Evolutionary conservation across 208 protist species (phyloP).

Genomic region (Plasmodiophora brassicae): DNA sequence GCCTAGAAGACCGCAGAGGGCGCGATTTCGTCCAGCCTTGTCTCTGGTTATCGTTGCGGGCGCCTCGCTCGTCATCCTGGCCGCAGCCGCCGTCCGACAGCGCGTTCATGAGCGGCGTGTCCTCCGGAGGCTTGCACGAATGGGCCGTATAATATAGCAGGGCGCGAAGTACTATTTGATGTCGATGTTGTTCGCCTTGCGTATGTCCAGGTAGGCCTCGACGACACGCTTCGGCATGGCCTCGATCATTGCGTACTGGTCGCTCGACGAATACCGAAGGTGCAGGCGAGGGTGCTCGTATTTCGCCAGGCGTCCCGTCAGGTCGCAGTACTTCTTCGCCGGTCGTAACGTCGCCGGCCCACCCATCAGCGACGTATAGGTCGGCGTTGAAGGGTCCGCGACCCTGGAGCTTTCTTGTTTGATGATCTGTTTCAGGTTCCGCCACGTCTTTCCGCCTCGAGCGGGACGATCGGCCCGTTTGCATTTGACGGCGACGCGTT

Average conservation of each 20-base stretch:
- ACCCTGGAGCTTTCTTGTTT: background rate
- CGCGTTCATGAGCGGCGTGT: too few relatives aligned
- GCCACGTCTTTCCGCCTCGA: background rate
- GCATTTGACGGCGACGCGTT: background rate
- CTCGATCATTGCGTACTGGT: background rate
- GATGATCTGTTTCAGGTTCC: constrained; percentile 22
- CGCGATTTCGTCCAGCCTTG: too few relatives aligned
- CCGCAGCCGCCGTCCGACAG: too few relatives aligned
- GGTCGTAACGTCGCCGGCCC: background rate
- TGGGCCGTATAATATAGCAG: too few relatives aligned
- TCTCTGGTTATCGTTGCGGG: too few relatives aligned
- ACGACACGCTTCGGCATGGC: background rate
- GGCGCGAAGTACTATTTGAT: constrained; percentile 28
- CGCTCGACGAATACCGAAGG: background rate
- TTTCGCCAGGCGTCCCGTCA: background rate
- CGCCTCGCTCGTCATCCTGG: too few relatives aligned
- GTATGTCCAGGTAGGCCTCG: background rate
- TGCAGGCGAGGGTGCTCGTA: constrained; percentile 14
- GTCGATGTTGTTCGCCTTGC: background rate
- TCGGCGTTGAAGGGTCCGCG: background rate
- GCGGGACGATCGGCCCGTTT: background rate
- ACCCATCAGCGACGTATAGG: background rate
- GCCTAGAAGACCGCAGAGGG: too few relatives aligned
- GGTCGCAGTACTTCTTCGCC: constrained; percentile 25
- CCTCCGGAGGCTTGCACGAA: too few relatives aligned